These are phyloP conservation scores for Dothideomycetes sp. DNA, from an alignment of 2,329 filamentous ascomycete species.

Conservation along the genomic window DNA sequence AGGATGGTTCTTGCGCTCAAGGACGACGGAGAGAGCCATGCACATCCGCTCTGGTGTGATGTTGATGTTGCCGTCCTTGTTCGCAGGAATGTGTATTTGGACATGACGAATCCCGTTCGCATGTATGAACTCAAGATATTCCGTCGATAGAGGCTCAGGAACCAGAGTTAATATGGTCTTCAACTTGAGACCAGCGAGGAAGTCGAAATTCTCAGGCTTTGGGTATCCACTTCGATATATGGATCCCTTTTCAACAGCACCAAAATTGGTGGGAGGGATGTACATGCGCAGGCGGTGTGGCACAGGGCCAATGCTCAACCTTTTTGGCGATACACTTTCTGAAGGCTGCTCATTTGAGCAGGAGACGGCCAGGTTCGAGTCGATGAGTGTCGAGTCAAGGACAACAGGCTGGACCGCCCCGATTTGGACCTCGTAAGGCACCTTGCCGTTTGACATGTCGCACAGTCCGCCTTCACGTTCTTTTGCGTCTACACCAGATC, in stretches of 20 bases:
- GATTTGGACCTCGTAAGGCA: neutral
- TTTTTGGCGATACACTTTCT: slow-evolving; percentile 3
- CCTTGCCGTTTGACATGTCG: neutral
- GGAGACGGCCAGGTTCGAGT: neutral
- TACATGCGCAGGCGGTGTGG: slow-evolving; percentile 23
- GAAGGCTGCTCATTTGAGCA: neutral
- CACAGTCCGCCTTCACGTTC: neutral
- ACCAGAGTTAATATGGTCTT: slow-evolving; percentile 66
- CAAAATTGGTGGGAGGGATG: slow-evolving; percentile 61
- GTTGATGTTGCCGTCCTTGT: slow-evolving; percentile 58
- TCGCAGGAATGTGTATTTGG: slow-evolving; percentile 72
- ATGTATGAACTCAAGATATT: slow-evolving; percentile 50
- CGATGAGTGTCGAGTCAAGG: neutral
- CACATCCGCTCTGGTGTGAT: slow-evolving; percentile 59
- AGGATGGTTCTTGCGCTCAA: slow-evolving; percentile 65
- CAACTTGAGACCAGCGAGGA: slow-evolving; percentile 55
- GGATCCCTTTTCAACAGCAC: slow-evolving; percentile 56
- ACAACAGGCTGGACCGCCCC: neutral
- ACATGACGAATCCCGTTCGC: slow-evolving; percentile 59
- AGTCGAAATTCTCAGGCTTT: slow-evolving; percentile 55
- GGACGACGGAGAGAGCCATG: slow-evolving; percentile 57
- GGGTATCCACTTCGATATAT: slow-evolving; percentile 81
- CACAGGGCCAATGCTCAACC: slow-evolving; percentile 4
- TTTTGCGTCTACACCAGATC: neutral
- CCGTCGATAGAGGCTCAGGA: slow-evolving; percentile 34